These are phyloP conservation scores for Saposhnikovia divaricata DNA, from an alignment of 129 eudicot genomes.

Conservation along the genomic window DNA sequence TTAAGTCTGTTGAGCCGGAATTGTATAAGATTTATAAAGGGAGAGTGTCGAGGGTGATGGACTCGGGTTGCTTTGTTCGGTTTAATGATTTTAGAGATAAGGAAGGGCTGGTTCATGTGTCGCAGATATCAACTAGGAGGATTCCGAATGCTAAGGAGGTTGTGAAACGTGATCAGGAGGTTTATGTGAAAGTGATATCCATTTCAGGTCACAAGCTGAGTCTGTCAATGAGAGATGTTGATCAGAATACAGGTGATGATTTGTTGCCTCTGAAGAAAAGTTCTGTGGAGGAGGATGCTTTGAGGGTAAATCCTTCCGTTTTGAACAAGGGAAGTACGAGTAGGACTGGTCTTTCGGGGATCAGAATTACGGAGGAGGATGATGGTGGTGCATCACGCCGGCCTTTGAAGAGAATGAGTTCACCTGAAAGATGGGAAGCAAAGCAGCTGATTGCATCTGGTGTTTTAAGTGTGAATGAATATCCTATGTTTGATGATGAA, in stretches of 20 bases:
- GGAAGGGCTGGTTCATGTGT: conserved; percentile 78
- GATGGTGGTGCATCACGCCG: conserved; percentile 50
- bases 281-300: conserved; percentile 26
- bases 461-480: conserved; percentile 64
- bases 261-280: conserved; percentile 70
- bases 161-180: conserved; percentile 81
- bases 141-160: conserved; percentile 58
- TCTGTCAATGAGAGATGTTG: conserved; percentile 87
- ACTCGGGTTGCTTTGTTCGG: conserved; percentile 81
- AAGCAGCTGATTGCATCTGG: conserved; percentile 83
- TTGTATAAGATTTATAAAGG: conserved; percentile 67
- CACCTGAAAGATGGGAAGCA: conserved; percentile 91
- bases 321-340: conserved; percentile 23
- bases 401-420: conserved; percentile 77
- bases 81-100: conserved; percentile 54
- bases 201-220: conserved; percentile 61
- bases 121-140: conserved; percentile 70
- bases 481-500: conserved; percentile 74
- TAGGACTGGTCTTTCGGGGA: conserved; percentile 69
- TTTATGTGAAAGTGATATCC: conserved; percentile 69
- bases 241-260: conserved; percentile 75
- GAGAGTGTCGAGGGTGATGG: conserved; percentile 71
- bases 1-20: conserved; percentile 40
- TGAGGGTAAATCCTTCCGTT: conserved; percentile 45
- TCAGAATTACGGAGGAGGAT: conserved; percentile 55